Percentiles rank a stretch among this genome's conserved stretches.
Conservation (phyloP, 441 rosid species). For the Bocquillonia castaneifolia region DNA sequence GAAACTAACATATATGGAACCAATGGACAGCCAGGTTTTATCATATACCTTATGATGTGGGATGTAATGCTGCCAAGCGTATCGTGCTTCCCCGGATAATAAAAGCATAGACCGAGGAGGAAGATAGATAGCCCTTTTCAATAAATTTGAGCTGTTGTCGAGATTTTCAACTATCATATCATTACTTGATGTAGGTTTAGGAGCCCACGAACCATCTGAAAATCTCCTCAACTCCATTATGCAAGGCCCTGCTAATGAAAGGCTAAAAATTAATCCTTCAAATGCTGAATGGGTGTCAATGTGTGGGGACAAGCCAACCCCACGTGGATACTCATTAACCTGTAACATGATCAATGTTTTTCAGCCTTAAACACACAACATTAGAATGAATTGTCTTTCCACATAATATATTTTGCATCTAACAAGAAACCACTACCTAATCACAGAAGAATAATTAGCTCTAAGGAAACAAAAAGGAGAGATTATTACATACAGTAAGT, state of each 20-base stretch:
- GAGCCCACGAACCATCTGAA: conserved; percentile 43
- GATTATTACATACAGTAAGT: conserved; percentile 52
- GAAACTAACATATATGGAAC: neutral
- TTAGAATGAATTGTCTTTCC: neutral
- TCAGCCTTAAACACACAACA: conserved; percentile 24
- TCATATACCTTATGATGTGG: conserved; percentile 84
- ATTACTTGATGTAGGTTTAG: conserved; percentile 28
- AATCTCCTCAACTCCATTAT: conserved; percentile 92
- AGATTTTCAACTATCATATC: conserved; percentile 34
- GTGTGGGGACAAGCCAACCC: conserved; percentile 96
- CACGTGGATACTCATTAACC: conserved; percentile 91
- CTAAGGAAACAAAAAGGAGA: neutral
- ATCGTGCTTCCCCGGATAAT: conserved; percentile 87
- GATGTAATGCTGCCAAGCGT: conserved; percentile 94
- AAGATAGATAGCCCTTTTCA: conserved; percentile 68
- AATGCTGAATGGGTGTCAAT: conserved; percentile 97
- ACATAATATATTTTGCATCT: neutral
- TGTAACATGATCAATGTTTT: conserved; percentile 32
- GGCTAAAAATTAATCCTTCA: conserved; percentile 84
- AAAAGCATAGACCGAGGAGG: conserved; percentile 91
- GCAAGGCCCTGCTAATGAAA: conserved; percentile 95
- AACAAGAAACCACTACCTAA: neutral
- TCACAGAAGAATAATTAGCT: conserved; percentile 7
- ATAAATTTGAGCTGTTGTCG: conserved; percentile 29
- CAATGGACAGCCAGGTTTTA: neutral